These are phyloP conservation scores for Pseudogymnoascus sp. DNA, from an alignment of 2,329 filamentous ascomycete genomes.

Conservation along the genomic window DNA sequence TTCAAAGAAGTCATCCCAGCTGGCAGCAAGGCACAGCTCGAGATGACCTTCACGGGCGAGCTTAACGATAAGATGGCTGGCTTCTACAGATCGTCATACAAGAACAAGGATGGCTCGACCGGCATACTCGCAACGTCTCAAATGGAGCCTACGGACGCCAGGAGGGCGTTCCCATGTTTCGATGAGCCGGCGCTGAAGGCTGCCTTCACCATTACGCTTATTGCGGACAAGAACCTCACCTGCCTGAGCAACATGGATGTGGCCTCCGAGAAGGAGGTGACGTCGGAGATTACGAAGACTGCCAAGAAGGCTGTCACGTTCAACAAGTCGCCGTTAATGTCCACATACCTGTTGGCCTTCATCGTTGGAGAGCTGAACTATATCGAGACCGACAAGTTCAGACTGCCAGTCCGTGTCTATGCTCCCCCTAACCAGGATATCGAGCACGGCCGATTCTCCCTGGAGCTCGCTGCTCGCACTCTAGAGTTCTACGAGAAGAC, in stretches of 20 bases:
- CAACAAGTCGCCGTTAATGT: conserved; percentile 89
- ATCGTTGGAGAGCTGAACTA: conserved; percentile 91
- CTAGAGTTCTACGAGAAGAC: conserved; percentile 93
- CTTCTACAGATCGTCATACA: conserved; percentile 94
- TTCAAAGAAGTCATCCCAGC: conserved; percentile 67
- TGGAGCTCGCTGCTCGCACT: conserved; percentile 81
- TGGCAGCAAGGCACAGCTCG: conserved; percentile 69
- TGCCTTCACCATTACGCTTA: conserved; percentile 80
- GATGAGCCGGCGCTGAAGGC: conserved; percentile 94
- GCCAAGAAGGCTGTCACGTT: conserved; percentile 84
- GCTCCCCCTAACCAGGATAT: conserved; percentile 85
- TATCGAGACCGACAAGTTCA: conserved; percentile 85
- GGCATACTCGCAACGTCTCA: conserved; percentile 85
- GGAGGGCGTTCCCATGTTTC: conserved; percentile 90
- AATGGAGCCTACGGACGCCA: conserved; percentile 93
- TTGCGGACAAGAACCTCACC: conserved; percentile 84
- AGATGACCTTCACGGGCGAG: conserved; percentile 68
- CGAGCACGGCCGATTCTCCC: conserved; percentile 82
- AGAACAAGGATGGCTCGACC: conserved; percentile 67
- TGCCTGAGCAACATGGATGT: conserved; percentile 98
- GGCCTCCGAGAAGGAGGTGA: conserved; percentile 65
- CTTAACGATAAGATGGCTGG: conserved; percentile 95
- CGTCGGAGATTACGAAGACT: conserved; percentile 52
- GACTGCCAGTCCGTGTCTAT: conserved; percentile 88
- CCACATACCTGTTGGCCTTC: conserved; percentile 89